Conservation (phyloP, 1,139 yeast species). For the Yamadazyma atmosphaerica region DNA sequence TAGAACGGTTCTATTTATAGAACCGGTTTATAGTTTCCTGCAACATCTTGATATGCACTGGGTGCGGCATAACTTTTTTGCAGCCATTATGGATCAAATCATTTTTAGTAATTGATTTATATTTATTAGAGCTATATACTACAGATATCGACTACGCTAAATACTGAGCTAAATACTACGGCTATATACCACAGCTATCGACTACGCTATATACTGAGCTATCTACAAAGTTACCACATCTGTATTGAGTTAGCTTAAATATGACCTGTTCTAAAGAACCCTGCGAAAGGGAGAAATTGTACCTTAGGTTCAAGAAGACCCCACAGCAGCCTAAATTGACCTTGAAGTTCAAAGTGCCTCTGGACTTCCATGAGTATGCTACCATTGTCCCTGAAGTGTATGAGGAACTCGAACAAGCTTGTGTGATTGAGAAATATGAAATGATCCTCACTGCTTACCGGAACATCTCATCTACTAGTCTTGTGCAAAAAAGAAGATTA, state of each 20-base stretch:
- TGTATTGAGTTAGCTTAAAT: too few relatives aligned
- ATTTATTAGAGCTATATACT: background rate
- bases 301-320: background rate
- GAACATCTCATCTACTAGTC: background rate
- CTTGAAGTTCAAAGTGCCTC: background rate
- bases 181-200: too few relatives aligned
- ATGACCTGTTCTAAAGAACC: too few relatives aligned
- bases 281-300: background rate
- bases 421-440: background rate
- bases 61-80: background rate
- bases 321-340: background rate
- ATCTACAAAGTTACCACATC: too few relatives aligned
- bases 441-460: background rate
- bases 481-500: background rate
- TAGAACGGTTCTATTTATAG: too few relatives aligned
- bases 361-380: background rate
- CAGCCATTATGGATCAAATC: background rate
- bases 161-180: too few relatives aligned
- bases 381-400: background rate
- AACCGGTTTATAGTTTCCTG: background rate
- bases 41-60: background rate
- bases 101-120: too few relatives aligned
- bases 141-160: background rate
- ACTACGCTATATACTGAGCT: too few relatives aligned
- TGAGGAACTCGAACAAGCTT: background rate